Conservation (phyloP, 495 filamentous ascomycete species). For the Neurospora tetraspora region DNA sequence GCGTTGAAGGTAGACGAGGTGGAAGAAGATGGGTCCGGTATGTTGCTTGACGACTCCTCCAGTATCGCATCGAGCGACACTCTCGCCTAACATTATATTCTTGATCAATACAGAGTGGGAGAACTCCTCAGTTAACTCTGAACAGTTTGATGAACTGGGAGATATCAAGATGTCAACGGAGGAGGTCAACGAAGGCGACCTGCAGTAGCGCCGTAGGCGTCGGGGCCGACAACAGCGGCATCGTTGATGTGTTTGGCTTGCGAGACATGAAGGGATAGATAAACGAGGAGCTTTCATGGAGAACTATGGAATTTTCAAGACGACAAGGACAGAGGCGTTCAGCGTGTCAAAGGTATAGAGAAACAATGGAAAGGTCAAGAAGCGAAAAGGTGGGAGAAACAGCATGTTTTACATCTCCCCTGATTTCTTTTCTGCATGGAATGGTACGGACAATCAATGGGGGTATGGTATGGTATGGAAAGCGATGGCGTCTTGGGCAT, state of each 20-base stretch:
- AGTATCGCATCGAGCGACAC: slow-evolving; percentile 31
- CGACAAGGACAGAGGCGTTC: neutral
- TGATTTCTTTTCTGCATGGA: neutral
- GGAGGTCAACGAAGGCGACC: slow-evolving; percentile 18
- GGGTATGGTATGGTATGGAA: neutral
- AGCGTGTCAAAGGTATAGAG: neutral
- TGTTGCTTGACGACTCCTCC: slow-evolving; percentile 32
- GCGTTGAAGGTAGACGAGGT: slow-evolving; percentile 38
- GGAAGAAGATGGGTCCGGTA: slow-evolving; percentile 48
- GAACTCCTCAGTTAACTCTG: slow-evolving; percentile 32
- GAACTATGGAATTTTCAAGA: neutral
- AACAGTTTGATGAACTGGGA: slow-evolving; percentile 26
- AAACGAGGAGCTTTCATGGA: neutral
- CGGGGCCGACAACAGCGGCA: neutral
- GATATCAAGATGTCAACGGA: slow-evolving; percentile 27
- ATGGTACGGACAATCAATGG: neutral
- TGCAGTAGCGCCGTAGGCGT: neutral
- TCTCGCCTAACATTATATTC: slow-evolving; percentile 21
- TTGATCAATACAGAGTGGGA: slow-evolving; percentile 30
- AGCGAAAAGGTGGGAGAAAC: neutral
- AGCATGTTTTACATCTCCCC: neutral
- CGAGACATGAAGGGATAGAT: neutral
- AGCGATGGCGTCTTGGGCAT: neutral
- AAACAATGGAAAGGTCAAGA: neutral
- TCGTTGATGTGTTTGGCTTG: neutral